Conservation (phyloP, 2,329 filamentous ascomycete species). For the Pestalotiopsis sp. region DNA sequence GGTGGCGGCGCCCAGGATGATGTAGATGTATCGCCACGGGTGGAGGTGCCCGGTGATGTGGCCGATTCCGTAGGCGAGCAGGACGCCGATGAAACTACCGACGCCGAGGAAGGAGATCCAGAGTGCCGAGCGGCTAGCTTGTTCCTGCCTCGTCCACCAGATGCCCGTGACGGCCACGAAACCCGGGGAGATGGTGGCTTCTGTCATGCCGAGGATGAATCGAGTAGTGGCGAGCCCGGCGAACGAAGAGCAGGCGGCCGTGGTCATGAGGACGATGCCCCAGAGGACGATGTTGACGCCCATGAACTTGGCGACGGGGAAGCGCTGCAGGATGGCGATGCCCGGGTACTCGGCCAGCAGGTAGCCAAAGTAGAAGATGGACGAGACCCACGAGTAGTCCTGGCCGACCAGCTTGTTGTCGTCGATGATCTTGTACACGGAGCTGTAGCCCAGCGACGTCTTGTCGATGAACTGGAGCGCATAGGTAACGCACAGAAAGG, state of each 20-base stretch:
- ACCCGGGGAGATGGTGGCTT: slow-evolving; percentile 22
- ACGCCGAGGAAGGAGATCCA: slow-evolving; percentile 23
- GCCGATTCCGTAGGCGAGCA: slow-evolving; percentile 20
- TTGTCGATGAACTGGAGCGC: slow-evolving; percentile 29
- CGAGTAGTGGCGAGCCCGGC: slow-evolving; percentile 18
- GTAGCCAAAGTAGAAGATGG: slow-evolving; percentile 32
- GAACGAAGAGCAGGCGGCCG: slow-evolving; percentile 21
- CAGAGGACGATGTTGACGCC: slow-evolving; percentile 38
- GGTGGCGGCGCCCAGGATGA: slow-evolving; percentile 18
- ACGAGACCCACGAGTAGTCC: slow-evolving; percentile 25
- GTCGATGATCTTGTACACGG: slow-evolving; percentile 23
- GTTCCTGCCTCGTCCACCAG: slow-evolving; percentile 25
- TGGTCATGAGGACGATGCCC: slow-evolving; percentile 33
- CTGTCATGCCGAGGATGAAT: slow-evolving; percentile 21
- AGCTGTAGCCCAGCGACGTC: slow-evolving; percentile 26
- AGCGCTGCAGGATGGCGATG: slow-evolving; percentile 30
- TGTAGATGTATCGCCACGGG: slow-evolving; percentile 22
- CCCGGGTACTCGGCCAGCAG: slow-evolving; percentile 44
- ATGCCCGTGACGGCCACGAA: slow-evolving; percentile 24
- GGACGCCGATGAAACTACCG: slow-evolving; percentile 21
- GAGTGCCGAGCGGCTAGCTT: slow-evolving; percentile 21
- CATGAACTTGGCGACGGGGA: slow-evolving; percentile 35
- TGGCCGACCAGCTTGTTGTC: slow-evolving; percentile 22
- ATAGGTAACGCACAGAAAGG: slow-evolving; percentile 26
- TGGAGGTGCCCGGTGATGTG: slow-evolving; percentile 17